Conservation (phyloP, 2,329 filamentous ascomycete genomes). For the Penicillium decumbens region DNA sequence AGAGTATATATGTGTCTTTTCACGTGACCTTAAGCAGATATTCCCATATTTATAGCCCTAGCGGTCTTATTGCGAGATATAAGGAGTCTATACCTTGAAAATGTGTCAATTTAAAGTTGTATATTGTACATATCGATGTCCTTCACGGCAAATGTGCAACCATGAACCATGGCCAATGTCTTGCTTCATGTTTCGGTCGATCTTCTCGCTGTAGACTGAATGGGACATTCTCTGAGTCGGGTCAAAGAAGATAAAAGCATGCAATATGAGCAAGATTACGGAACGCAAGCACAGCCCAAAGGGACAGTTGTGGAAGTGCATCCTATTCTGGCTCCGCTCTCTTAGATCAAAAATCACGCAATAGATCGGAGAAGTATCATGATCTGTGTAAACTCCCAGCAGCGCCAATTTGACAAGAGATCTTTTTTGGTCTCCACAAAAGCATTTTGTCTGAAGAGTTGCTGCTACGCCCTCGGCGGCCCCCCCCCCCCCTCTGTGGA, state of each 20-base stretch:
- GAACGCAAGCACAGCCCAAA: background rate
- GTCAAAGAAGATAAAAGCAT: background rate
- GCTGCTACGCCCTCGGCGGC: background rate
- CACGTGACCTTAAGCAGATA: background rate
- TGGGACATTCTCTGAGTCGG: background rate
- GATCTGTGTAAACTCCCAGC: constrained; percentile 6
- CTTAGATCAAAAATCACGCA: constrained; percentile 1
- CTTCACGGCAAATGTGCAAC: background rate
- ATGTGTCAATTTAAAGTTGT: background rate
- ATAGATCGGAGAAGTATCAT: background rate
- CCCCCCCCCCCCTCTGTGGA: constrained; percentile 4
- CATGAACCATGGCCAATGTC: background rate
- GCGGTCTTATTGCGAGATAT: too few relatives aligned
- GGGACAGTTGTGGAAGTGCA: constrained; percentile 4
- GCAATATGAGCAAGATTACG: background rate
- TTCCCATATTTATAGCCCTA: background rate
- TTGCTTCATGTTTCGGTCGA: background rate
- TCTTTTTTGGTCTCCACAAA: constrained; percentile 1
- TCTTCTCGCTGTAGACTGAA: background rate
- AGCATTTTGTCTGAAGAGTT: background rate
- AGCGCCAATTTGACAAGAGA: constrained; percentile 1
- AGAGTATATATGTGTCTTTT: background rate
- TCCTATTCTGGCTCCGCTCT: background rate
- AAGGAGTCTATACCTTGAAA: background rate
- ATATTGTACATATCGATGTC: background rate